These are phyloP conservation scores for Ogataea ganodermae DNA, from an alignment of 805 yeast genomes.

Conservation along the genomic window DNA sequence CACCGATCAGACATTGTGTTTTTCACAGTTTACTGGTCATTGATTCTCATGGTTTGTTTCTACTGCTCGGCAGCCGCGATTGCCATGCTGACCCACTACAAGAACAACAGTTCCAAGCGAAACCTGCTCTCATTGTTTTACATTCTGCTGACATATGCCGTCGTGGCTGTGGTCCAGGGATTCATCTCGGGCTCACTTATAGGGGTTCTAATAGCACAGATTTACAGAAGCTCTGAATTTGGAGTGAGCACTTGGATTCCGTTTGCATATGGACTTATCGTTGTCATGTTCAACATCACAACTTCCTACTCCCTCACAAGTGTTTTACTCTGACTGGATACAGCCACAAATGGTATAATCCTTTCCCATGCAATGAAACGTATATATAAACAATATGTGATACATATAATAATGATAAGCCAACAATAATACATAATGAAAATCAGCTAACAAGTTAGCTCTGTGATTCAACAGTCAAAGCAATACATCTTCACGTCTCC, in stretches of 20 bases:
- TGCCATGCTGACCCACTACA: slow-evolving; percentile 55
- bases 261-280: slow-evolving; percentile 72
- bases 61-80: slow-evolving; percentile 65
- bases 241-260: slow-evolving; percentile 97
- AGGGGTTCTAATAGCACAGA: slow-evolving; percentile 72
- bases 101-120: slow-evolving; percentile 25
- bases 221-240: slow-evolving; percentile 78
- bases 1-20: slow-evolving; percentile 73
- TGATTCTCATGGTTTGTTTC: slow-evolving; percentile 64
- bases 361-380: background rate
- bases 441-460: background rate
- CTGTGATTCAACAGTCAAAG: slow-evolving; percentile 49
- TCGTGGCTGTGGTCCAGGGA: slow-evolving; percentile 64
- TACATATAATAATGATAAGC: background rate
- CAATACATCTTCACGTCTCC: slow-evolving; percentile 86
- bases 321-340: slow-evolving; percentile 37
- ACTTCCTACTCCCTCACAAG: slow-evolving; percentile 64
- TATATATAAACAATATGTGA: background rate
- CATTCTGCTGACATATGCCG: slow-evolving; percentile 48
- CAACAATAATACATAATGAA: background rate
- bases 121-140: slow-evolving; percentile 35
- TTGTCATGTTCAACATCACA: slow-evolving; percentile 64
- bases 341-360: slow-evolving; percentile 23
- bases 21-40: slow-evolving; percentile 80
- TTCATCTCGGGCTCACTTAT: slow-evolving; percentile 71